These are phyloP conservation scores for Phytophthora megakarya DNA, from an alignment of 352 stramenopile genomes.

Conservation along the genomic window DNA sequence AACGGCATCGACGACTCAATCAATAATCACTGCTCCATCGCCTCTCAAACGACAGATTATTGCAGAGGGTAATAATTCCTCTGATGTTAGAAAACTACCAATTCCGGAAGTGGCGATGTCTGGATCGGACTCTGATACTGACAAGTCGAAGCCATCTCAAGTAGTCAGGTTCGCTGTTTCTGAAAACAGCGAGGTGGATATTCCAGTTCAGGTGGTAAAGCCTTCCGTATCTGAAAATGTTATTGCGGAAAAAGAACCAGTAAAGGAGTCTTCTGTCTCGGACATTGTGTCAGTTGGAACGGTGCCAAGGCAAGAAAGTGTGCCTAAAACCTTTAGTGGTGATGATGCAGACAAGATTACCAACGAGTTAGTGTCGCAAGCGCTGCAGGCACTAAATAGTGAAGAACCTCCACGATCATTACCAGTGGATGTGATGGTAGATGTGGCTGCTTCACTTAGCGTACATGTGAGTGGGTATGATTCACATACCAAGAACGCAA, in stretches of 20 bases:
- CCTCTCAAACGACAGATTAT: neutral
- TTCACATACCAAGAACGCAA: neutral
- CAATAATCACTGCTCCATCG: neutral
- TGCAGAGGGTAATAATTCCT: neutral
- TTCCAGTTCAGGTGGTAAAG: neutral
- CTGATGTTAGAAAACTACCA: neutral
- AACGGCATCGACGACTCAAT: conserved; percentile 2
- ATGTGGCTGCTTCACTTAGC: conserved; percentile 23
- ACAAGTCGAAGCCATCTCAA: neutral
- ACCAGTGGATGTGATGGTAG: conserved; percentile 2
- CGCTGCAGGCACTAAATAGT: conserved; percentile 36
- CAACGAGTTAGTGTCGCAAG: conserved; percentile 32
- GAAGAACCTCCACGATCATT: conserved; percentile 24
- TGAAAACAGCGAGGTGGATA: neutral
- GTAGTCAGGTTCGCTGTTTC: neutral
- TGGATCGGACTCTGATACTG: neutral
- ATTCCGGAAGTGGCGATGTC: neutral
- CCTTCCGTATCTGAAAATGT: neutral
- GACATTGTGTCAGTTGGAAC: neutral
- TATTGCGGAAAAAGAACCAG: too few species aligned
- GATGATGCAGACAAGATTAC: conserved; percentile 10
- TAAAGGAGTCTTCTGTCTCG: neutral
- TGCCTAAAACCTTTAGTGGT: neutral
- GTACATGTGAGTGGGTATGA: conserved; percentile 13
- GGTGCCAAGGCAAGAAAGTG: neutral